Conservation (phyloP, 2,329 filamentous ascomycete genomes). For the Botrytis squamosa region DNA sequence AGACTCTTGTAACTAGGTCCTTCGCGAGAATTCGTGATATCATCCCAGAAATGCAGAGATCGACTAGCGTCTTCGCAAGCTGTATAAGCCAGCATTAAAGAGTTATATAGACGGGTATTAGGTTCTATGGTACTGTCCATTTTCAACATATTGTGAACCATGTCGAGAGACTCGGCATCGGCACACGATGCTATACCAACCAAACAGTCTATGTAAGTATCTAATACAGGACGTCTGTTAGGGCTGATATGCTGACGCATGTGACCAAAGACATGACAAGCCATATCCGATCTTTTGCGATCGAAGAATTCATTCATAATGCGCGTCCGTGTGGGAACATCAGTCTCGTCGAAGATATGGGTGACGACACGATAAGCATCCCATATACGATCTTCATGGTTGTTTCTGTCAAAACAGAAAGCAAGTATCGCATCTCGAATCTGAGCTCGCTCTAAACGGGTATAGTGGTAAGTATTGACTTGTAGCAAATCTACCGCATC, state of each 20-base stretch:
- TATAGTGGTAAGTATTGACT: slow-evolving; percentile 68
- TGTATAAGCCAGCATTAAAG: slow-evolving; percentile 82
- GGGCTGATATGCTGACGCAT: slow-evolving; percentile 77
- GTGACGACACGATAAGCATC: slow-evolving; percentile 64
- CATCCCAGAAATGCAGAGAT: slow-evolving; percentile 77
- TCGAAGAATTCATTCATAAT: slow-evolving; percentile 83
- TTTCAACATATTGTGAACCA: slow-evolving; percentile 91
- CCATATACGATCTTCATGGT: slow-evolving; percentile 64
- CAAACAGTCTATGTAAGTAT: slow-evolving; percentile 77
- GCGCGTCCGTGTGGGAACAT: slow-evolving; percentile 61
- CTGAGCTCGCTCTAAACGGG: slow-evolving; percentile 63
- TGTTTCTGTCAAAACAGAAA: slow-evolving; percentile 64
- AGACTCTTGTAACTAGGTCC: slow-evolving; percentile 82
- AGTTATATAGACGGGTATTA: slow-evolving; percentile 75
- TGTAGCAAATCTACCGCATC: slow-evolving; percentile 83
- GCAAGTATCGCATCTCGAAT: slow-evolving; percentile 65
- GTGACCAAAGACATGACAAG: slow-evolving; percentile 81
- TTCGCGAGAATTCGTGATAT: slow-evolving; percentile 80
- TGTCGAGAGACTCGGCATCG: slow-evolving; percentile 64
- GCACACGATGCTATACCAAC: slow-evolving; percentile 65
- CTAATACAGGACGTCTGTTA: slow-evolving; percentile 62
- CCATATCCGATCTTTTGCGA: slow-evolving; percentile 78
- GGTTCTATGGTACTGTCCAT: slow-evolving; percentile 80
- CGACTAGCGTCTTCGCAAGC: slow-evolving; percentile 63
- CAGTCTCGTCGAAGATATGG: slow-evolving; percentile 64